A percentile compares a stretch with the other conserved stretches of the same genome.
phyloP scores from a whole-genome alignment of 2,329 filamentous ascomycete species.

The Tolypocladium ophioglossoides region DNA sequence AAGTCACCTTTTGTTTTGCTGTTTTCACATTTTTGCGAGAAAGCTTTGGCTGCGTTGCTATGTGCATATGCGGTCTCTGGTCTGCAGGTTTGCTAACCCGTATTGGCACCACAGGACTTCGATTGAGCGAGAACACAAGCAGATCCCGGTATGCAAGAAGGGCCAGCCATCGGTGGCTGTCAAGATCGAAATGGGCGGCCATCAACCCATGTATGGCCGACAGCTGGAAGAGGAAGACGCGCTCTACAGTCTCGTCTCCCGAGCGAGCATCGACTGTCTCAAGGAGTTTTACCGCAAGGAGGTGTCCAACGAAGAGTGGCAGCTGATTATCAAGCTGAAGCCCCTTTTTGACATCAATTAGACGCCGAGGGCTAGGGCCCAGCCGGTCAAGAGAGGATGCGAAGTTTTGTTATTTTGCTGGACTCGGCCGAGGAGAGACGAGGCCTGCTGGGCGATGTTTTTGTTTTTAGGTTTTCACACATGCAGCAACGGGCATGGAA shows the following conservation, averaged over 20 bases:
- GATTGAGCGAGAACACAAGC: constrained; percentile 97
- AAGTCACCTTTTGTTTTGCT: constrained; percentile 33
- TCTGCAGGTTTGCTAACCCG: constrained; percentile 19
- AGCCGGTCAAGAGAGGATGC: not conserved
- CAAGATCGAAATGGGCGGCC: constrained; percentile 89
- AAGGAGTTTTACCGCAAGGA: constrained; percentile 93
- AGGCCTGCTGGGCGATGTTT: not conserved
- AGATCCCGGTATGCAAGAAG: constrained; percentile 84
- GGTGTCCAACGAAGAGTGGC: constrained; percentile 88
- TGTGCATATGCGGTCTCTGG: not conserved
- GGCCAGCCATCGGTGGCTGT: constrained; percentile 94
- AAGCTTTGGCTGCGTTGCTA: too few species aligned
- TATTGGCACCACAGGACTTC: constrained; percentile 54
- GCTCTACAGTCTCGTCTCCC: constrained; percentile 79
- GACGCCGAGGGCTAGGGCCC: constrained; percentile 7
- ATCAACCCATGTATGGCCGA: constrained; percentile 89
- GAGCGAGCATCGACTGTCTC: constrained; percentile 82
- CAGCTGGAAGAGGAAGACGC: constrained; percentile 87
- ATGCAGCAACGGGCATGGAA: not conserved
- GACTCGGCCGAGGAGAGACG: not conserved
- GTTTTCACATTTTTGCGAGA: not conserved
- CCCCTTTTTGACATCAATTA: constrained; percentile 80
- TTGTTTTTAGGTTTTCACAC: not conserved
- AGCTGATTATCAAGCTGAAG: constrained; percentile 91
- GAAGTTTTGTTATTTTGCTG: not conserved